Percentiles rank a stretch among this genome's conserved stretches.
phyloP scores from a whole-genome alignment of 2,329 filamentous ascomycete species.

The Curvularia lunata region DNA sequence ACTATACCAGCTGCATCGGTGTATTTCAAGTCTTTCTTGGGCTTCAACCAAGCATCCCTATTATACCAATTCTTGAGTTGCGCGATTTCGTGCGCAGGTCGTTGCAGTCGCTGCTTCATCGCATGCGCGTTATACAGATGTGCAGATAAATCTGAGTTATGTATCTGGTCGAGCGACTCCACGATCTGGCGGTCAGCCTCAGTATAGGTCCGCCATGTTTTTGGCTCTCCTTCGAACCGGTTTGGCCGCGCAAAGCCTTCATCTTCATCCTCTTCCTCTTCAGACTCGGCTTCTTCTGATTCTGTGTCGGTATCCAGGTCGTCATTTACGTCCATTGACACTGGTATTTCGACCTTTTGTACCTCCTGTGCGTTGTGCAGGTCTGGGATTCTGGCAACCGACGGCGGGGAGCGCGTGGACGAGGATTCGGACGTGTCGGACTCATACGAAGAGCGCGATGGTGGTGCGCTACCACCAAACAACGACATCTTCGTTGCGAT shows the following conservation, averaged over 20 bases:
- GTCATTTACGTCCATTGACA: slow-evolving; percentile 14
- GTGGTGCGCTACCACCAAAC: slow-evolving; percentile 38
- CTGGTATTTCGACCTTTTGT: slow-evolving; percentile 8
- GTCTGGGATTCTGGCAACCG: slow-evolving; percentile 4
- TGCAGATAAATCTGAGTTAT: slow-evolving; percentile 70
- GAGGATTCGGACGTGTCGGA: slow-evolving; percentile 16
- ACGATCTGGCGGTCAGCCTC: slow-evolving; percentile 67
- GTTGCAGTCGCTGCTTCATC: slow-evolving; percentile 62
- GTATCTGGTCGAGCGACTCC: slow-evolving; percentile 66
- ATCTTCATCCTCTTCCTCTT: slow-evolving; percentile 12
- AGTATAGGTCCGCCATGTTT: slow-evolving; percentile 71
- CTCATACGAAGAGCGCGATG: slow-evolving; percentile 22
- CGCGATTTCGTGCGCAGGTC: slow-evolving; percentile 21
- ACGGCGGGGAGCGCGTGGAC: slow-evolving; percentile 14
- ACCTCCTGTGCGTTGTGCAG: slow-evolving; percentile 19
- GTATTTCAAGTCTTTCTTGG: slow-evolving; percentile 36
- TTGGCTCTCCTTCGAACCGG: slow-evolving; percentile 70
- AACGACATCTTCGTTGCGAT: slow-evolving; percentile 46
- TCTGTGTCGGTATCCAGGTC: slow-evolving; percentile 29
- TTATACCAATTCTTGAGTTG: slow-evolving; percentile 45
- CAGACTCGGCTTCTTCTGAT: slow-evolving; percentile 11
- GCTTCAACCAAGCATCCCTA: slow-evolving; percentile 51
- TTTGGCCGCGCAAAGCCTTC: slow-evolving; percentile 62
- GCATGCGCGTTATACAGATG: slow-evolving; percentile 82
- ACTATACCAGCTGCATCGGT: slow-evolving; percentile 35